Percentiles rank a stretch among this genome's conserved stretches.
These are phyloP conservation scores for Trametes hirsuta DNA, from an alignment of 1,284 basidiomycete species.

Conservation along the genomic window DNA sequence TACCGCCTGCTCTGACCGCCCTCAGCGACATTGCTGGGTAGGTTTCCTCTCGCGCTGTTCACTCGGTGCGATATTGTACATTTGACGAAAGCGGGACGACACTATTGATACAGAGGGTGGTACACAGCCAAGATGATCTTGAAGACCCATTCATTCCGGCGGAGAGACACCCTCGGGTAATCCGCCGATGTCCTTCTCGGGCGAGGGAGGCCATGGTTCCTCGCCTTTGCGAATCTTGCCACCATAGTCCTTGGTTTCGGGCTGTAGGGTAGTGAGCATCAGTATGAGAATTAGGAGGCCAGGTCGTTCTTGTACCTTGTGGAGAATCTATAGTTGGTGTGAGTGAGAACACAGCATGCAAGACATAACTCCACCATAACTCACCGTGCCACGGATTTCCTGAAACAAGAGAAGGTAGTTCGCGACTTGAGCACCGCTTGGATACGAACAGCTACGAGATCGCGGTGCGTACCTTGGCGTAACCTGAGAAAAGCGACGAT, in stretches of 20 bases:
- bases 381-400: slow-evolving; percentile 24
- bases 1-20: too few relatives aligned
- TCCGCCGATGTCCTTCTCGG: background rate
- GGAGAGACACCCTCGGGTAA: background rate
- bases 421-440: background rate
- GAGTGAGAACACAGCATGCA: background rate
- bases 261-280: background rate
- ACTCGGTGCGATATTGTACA: too few relatives aligned
- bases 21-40: too few relatives aligned
- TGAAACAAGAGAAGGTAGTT: background rate
- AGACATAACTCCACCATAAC: background rate
- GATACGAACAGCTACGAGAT: background rate
- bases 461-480: slow-evolving; percentile 17
- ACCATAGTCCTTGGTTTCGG: slow-evolving; percentile 20
- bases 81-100: too few relatives aligned
- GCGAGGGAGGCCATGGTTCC: slow-evolving; percentile 19
- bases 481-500: background rate
- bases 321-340: slow-evolving; percentile 8
- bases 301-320: slow-evolving; percentile 1
- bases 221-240: slow-evolving; percentile 22
- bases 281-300: background rate
- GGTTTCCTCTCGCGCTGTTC: too few relatives aligned
- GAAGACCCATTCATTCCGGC: background rate
- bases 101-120: too few relatives aligned
- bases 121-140: too few relatives aligned